Evolutionary conservation across 2,329 filamentous ascomycete species (phyloP).

Genomic region (Sclerotinia minor): DNA sequence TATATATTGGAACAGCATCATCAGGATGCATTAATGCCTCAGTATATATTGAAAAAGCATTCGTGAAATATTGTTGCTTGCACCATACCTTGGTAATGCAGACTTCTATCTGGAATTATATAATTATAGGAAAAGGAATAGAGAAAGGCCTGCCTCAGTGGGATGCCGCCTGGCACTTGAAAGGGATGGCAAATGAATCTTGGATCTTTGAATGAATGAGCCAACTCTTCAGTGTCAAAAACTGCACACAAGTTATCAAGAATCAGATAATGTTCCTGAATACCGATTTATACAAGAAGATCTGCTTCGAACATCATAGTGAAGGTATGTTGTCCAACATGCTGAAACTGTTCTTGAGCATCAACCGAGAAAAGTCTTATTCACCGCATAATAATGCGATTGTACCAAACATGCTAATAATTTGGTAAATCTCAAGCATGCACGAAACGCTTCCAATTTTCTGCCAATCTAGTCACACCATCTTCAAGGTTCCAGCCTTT

Average conservation of each 20-base stretch:
- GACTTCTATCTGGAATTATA: neutral
- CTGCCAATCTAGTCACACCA: slow-evolving; percentile 65
- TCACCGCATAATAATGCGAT: neutral
- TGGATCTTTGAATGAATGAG: neutral
- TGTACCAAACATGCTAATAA: neutral
- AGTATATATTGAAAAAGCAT: too few relatives aligned
- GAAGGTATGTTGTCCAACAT: neutral
- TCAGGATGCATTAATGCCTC: neutral
- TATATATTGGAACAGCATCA: neutral
- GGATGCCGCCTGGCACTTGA: neutral
- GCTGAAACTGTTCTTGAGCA: neutral
- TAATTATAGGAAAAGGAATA: neutral
- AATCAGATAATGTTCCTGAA: neutral
- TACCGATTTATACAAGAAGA: neutral
- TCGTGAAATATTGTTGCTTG: neutral
- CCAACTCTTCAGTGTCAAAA: neutral
- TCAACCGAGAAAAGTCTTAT: neutral
- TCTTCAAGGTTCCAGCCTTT: slow-evolving; percentile 76
- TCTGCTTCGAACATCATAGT: neutral
- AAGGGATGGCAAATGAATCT: neutral
- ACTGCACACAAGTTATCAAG: neutral
- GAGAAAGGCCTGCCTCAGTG: neutral
- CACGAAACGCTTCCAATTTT: slow-evolving; percentile 75
- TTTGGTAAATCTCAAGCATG: slow-evolving; percentile 26
- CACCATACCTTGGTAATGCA: too few relatives aligned